These are phyloP conservation scores for Kalanchoe fedtschenkoi DNA, from an alignment of 164 flowering plant genomes.

Conservation along the genomic window DNA sequence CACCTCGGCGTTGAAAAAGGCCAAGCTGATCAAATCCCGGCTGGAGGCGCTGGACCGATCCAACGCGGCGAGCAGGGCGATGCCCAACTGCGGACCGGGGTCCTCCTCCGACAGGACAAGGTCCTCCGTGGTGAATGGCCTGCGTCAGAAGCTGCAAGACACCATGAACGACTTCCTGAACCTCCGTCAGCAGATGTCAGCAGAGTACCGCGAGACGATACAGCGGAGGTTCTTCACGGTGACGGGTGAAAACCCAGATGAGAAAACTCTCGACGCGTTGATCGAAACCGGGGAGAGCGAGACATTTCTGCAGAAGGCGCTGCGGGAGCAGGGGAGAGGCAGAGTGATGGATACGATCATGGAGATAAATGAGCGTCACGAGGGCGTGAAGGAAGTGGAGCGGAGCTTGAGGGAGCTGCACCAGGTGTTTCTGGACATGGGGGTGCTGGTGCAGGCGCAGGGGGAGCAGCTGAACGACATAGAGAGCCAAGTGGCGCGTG, in stretches of 20 bases:
- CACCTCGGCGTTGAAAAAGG: conserved; percentile 45
- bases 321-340: conserved; percentile 55
- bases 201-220: conserved; percentile 46
- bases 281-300: conserved; percentile 81
- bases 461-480: conserved; percentile 61
- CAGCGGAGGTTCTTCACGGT: conserved; percentile 64
- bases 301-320: conserved; percentile 63
- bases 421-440: conserved; percentile 63
- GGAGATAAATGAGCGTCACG: conserved; percentile 63
- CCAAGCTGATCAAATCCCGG: conserved; percentile 38
- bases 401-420: conserved; percentile 45
- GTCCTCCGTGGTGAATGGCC: conserved; percentile 42
- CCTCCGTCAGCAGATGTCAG: conserved; percentile 39
- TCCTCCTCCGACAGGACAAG: conserved; percentile 55
- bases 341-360: conserved; percentile 38
- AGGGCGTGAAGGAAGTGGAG: conserved; percentile 54
- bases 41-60: conserved; percentile 50
- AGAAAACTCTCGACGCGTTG: conserved; percentile 35
- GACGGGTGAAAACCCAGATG: conserved; percentile 67
- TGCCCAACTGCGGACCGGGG: conserved; percentile 35
- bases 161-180: conserved; percentile 52
- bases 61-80: conserved; percentile 26
- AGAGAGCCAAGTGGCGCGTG: conserved; percentile 43
- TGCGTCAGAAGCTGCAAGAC: conserved; percentile 46
- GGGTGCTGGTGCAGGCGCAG: conserved; percentile 46